Base-by-base conservation (phyloP, 306 rosid genomes). In the Fragaria iinumae region DNA sequence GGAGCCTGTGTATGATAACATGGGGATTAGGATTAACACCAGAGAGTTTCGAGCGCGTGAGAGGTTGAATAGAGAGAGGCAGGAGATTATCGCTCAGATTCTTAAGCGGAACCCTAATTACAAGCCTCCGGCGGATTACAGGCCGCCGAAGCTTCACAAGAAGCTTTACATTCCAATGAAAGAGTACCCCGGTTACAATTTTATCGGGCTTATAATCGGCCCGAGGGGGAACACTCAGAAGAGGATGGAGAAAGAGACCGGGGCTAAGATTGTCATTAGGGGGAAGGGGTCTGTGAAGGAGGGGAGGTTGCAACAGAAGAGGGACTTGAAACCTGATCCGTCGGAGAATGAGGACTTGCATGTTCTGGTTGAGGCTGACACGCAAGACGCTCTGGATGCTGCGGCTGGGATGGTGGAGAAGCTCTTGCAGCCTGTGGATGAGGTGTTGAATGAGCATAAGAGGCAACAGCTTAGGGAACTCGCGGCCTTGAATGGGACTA, bases 381-480 rank as follows among this genome's bases (percentile, higher is more conserved):
- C 97, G 0, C 92, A 62, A 71, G 97, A 95, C 5, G 82, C 99
- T 0, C 96, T 92, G 39, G 99, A 95, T 0, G 99, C 96, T n/a
- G 99, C 99, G 0, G 99, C 97, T 0, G 97, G 96, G 48, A 95
- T 95, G 99, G 99, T 95, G 75, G 97, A 92, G 91, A 95, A 95
- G 89, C 93, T 95, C 39, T 77, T 95, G 89, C 97, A 95, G 75
- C 99, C 99, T 10, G 99, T 95, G 52, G 99, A 95, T 76, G 99
- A 95, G 86, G 99, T 92, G 9, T 84, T 95, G 87, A 95, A 95
- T 83, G 97, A 95, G 87, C 99, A 95, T 67, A 95, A 95, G 86
- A 92, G 99, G 87, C 99, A 95, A 43, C 97, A 95, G 72, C 97
- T 95, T 65, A 89, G 96, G 89, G 99, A 95, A 68, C 99, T 95